Base-by-base conservation (phyloP, 2,329 filamentous ascomycete species). In the Drechslerella stenobrocha region DNA sequence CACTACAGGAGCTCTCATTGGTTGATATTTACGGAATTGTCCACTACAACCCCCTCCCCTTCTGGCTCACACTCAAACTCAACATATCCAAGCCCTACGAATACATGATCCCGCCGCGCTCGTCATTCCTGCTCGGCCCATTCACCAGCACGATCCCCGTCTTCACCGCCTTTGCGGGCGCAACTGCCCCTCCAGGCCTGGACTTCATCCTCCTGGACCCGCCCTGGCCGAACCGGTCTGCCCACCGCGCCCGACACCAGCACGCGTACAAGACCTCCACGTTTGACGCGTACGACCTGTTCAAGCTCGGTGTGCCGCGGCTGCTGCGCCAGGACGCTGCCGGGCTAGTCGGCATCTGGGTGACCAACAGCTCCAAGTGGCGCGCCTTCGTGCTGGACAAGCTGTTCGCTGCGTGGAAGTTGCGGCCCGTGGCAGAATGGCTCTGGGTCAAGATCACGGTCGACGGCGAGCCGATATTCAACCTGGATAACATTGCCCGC, bases 181-280 rank as follows among this genome's bases (percentile, higher is more conserved):
- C 61, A 5, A 26, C 55, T 13, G 52, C 46, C 13, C 30, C 66
- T 18, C 59, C 50, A 18, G 72, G 75, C 4, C 90, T 92, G 75
- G 79, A 88, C 70, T 78, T 91, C 44, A 79, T 91, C 34, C 75
- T 90, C 5, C 77, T 91, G 18, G 88, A 92, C 73, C 89, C 89
- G 2, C 88, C 89, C 0, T 92, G 89, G 88, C 87, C 88, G 0
- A 92, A 90, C 73, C 82, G 85, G 45, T 91, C 88, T 3, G 88
- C 84, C 11, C 81, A 82, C 71, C 80, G 87, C 35, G 76, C 77
- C 73, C 72, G 80, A 70, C 83, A 84, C 75, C 70, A 73, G 1
- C 82, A 80, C 3, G 79, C 80, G 3, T 73, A 77, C 51, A 77
- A 77, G 28, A 65, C 73, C 73, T 52, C 51, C 61, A 76, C 80